Evolutionary conservation across 2,329 filamentous ascomycete genomes (phyloP).

Genomic region (Nemania sp.): DNA sequence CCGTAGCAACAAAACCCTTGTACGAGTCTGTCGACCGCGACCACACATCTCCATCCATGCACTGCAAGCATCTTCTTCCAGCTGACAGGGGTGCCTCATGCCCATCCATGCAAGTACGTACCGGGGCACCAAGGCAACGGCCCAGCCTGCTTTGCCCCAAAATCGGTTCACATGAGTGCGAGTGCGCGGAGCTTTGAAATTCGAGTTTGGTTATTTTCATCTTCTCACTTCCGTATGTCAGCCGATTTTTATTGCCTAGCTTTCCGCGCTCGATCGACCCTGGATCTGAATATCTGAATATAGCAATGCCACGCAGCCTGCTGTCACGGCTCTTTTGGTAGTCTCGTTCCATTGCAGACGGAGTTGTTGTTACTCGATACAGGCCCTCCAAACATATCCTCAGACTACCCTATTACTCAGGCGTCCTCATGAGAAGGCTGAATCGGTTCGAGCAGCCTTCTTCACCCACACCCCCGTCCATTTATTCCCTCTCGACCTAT

Average conservation of each 20-base stretch:
- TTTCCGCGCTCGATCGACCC: conserved; percentile 37
- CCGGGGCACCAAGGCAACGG: conserved; percentile 28
- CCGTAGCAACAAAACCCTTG: conserved; percentile 5
- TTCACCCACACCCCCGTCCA: conserved; percentile 36
- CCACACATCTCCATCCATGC: conserved; percentile 16
- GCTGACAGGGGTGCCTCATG: conserved; percentile 27
- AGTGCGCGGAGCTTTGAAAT: conserved; percentile 24
- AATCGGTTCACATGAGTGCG: conserved; percentile 31
- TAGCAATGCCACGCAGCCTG: conserved; percentile 46
- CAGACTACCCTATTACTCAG: conserved; percentile 31
- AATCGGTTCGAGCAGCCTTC: conserved; percentile 39
- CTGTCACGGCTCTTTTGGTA: conserved; percentile 41
- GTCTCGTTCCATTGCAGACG: conserved; percentile 44
- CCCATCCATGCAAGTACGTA: conserved; percentile 16
- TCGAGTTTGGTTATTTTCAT: conserved; percentile 17
- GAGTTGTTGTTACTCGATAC: conserved; percentile 38
- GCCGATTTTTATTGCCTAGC: conserved; percentile 29
- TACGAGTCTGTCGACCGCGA: conserved; percentile 16
- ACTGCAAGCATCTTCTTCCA: conserved; percentile 22
- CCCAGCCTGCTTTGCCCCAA: conserved; percentile 32
- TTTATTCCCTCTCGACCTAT: conserved; percentile 31
- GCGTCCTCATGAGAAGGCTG: conserved; percentile 42
- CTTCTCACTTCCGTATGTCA: conserved; percentile 19
- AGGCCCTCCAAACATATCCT: conserved; percentile 34
- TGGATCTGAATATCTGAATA: conserved; percentile 48